Conservation (phyloP, 257 asterid genomes). For the Thymus mandschuricus region DNA sequence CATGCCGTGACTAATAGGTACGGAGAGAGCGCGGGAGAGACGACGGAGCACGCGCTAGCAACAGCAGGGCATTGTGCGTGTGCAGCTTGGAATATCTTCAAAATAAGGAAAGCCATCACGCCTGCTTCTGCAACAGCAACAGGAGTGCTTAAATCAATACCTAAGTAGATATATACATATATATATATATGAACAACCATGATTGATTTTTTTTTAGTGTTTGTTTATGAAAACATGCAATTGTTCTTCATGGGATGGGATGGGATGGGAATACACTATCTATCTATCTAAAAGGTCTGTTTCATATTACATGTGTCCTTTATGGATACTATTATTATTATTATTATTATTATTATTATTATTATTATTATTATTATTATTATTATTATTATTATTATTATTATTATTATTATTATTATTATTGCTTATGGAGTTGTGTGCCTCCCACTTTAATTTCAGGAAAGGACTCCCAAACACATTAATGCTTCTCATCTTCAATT, state of each 20-base stretch:
- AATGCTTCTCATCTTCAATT: background rate
- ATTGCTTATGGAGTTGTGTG: constrained; percentile 31
- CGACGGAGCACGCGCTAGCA: constrained; percentile 72
- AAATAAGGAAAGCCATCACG: constrained; percentile 72
- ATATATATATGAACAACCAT: too few relatives aligned
- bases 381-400: too few relatives aligned
- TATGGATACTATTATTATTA: too few relatives aligned
- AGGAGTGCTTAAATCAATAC: constrained; percentile 34
- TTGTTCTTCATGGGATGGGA: too few relatives aligned
- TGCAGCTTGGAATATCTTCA: constrained; percentile 81
- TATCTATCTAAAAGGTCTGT: too few relatives aligned
- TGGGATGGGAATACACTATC: too few relatives aligned
- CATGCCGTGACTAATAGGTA: constrained; percentile 65
- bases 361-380: too few relatives aligned
- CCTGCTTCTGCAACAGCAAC: constrained; percentile 62
- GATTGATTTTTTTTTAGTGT: too few relatives aligned
- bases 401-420: too few relatives aligned
- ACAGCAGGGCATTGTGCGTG: constrained; percentile 73
- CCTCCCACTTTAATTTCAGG: background rate
- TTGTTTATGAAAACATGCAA: too few relatives aligned
- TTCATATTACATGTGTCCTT: too few relatives aligned
- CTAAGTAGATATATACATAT: background rate
- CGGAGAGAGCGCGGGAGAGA: constrained; percentile 87
- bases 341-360: too few relatives aligned
- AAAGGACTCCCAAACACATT: background rate